phyloP scores from a whole-genome alignment of 371 early-diverging fungal species.

The Sporodiniella umbellata region DNA sequence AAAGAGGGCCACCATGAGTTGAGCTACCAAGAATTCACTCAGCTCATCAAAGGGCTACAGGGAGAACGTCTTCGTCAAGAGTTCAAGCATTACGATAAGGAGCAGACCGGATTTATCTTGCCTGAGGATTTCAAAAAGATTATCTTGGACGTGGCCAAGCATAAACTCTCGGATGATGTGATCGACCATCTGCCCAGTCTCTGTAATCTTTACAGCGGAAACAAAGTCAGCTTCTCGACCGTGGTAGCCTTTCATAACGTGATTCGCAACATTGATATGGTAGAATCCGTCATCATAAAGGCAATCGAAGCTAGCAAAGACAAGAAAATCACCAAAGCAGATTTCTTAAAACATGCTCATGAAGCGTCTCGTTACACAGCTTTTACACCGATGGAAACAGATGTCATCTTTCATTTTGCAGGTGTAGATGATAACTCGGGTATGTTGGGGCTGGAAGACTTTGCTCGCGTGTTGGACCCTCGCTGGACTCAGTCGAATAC shows the following conservation, averaged over 20 bases:
- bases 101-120: conserved; percentile 62
- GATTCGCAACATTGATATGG: conserved; percentile 71
- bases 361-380: conserved; percentile 60
- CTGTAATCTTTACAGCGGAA: conserved; percentile 54
- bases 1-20: conserved; percentile 58
- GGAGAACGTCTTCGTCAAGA: conserved; percentile 78
- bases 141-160: conserved; percentile 62
- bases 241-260: conserved; percentile 75
- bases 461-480: conserved; percentile 64
- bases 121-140: conserved; percentile 68
- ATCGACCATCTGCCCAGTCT: conserved; percentile 70
- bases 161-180: conserved; percentile 70
- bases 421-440: conserved; percentile 59
- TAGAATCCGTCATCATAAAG: conserved; percentile 59
- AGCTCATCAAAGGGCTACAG: conserved; percentile 77
- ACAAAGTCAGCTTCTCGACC: conserved; percentile 60
- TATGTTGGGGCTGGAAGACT: conserved; percentile 54
- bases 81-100: conserved; percentile 71
- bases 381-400: conserved; percentile 83
- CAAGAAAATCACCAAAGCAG: conserved; percentile 58
- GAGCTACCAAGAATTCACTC: conserved; percentile 75
- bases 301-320: conserved; percentile 55
- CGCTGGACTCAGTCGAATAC: conserved; percentile 47
- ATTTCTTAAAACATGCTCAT: conserved; percentile 61
- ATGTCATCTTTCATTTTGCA: conserved; percentile 80